Base-by-base conservation (phyloP, 495 filamentous ascomycete genomes). In the Tuber magnatum region DNA sequence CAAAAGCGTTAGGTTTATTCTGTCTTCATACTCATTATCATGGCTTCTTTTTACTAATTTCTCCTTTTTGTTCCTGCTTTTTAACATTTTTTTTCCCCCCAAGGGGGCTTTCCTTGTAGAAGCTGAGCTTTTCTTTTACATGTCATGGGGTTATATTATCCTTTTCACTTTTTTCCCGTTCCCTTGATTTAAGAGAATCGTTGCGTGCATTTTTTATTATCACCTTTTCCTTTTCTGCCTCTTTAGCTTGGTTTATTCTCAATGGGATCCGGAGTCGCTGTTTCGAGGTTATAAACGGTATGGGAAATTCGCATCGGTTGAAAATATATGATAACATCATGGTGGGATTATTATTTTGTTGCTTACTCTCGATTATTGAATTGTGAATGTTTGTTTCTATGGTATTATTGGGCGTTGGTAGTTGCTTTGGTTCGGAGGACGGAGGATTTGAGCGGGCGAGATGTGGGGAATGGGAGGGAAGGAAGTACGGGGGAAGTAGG, bases 221-320 rank as follows among this genome's bases (percentile, higher is more conserved):
- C 22, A 51, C 3, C n/a, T 1, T 28, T 61, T 28, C 51, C 51
- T 61, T 61, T 61, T 28, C 51, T 61, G 1, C 51, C 51, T 32
- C n/a, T 2, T 32, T 32, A 16, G 51, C 51, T 61, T 61, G 12
- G 51, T 61, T 61, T 61, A 24, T 28, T 61, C 51, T 28, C n/a
- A 24, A 61, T 61, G 51, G 51, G 51, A 61, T 61, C 51, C 10
- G 51, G 51, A 61, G 51, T 61, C 28, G 51, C 51, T 61, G 51
- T 61, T 61, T 61, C 28, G 51, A 61, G 28, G 51, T n/a, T 28
- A 61, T 61, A 61, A 61, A 61, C 51, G 51, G 51, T n/a, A 61
- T 61, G 51, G 51, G n/a, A 61, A n/a, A 61, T 61, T 61, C n/a
- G 51, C 51, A 28, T 61, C 2, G 20, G 51, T 10, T 32, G 51